A percentile compares a stretch with the other conserved stretches of the same genome.
These are phyloP conservation scores for Arabidopsis arenosa DNA, from an alignment of 345 rosid species.

Conservation along the genomic window DNA sequence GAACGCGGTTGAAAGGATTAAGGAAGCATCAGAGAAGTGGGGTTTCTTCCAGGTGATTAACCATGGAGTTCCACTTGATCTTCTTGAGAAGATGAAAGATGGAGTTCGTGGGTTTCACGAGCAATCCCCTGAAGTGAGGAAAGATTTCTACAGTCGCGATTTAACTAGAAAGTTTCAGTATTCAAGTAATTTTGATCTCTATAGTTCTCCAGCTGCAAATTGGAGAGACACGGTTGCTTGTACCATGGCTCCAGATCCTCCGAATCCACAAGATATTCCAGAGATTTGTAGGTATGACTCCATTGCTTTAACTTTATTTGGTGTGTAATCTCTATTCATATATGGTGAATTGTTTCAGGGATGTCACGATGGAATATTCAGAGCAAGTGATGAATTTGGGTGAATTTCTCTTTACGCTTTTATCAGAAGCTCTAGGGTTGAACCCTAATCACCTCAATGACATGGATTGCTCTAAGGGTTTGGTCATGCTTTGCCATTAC, in stretches of 20 bases:
- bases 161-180: conserved; percentile 17
- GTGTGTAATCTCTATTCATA: not conserved
- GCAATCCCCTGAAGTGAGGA: conserved; percentile 31
- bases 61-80: conserved; percentile 37
- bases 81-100: conserved; percentile 34
- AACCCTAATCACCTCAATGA: conserved; percentile 48
- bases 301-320: not conserved
- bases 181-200: conserved; percentile 48
- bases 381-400: conserved; percentile 47
- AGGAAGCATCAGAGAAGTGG: conserved; percentile 40
- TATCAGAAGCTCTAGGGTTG: conserved; percentile 65
- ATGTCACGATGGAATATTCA: conserved; percentile 51
- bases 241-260: conserved; percentile 46
- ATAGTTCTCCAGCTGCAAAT: conserved; percentile 35
- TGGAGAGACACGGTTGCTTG: conserved; percentile 51
- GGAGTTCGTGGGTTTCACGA: conserved; percentile 43
- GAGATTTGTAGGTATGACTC: conserved; percentile 38
- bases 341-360: conserved; percentile 38
- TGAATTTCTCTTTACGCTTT: conserved; percentile 44
- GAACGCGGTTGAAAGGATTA: conserved; percentile 3
- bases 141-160: conserved; percentile 37
- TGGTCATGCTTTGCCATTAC: conserved; percentile 51
- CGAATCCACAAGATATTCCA: conserved; percentile 46
- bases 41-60: conserved; percentile 47
- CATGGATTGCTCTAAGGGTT: conserved; percentile 52